Evolutionary conservation across 202 grass and related monocot species (phyloP).

Genomic region (Zizania palustris): DNA sequence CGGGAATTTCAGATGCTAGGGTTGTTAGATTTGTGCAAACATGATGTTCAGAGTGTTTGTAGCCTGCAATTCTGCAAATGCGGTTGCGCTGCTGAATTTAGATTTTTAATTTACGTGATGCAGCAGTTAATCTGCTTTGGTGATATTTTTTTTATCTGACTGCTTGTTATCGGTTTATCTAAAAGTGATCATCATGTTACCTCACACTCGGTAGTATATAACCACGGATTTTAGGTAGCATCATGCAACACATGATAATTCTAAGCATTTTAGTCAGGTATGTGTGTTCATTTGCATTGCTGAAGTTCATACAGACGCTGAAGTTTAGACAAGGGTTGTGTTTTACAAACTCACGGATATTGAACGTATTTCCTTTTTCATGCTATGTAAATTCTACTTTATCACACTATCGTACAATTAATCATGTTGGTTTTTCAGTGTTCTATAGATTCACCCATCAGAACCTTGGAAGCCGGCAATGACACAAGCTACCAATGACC

Average conservation of each 20-base stretch:
- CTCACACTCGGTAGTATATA: not conserved
- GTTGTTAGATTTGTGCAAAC: not conserved
- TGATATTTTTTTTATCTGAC: not conserved
- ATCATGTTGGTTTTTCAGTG: slow-evolving; percentile 53
- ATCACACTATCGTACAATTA: not conserved
- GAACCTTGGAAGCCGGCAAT: slow-evolving; percentile 86
- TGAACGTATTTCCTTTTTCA: not conserved
- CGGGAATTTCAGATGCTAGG: not conserved
- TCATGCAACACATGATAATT: not conserved
- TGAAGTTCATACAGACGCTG: not conserved
- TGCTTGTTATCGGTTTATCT: not conserved
- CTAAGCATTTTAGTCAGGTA: not conserved
- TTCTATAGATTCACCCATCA: slow-evolving; percentile 90
- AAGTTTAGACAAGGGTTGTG: not conserved
- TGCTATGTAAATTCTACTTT: not conserved
- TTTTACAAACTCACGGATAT: not conserved
- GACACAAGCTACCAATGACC: slow-evolving; percentile 50
- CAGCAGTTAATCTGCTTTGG: not conserved
- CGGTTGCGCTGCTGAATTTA: not conserved
- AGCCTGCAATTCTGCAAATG: slow-evolving; percentile 1
- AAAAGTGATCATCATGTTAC: slow-evolving; percentile 1
- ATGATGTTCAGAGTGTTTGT: not conserved
- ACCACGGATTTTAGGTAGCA: not conserved
- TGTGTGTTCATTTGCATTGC: not conserved
- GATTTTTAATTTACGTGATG: not conserved